phyloP scores from a whole-genome alignment of 768 basidiomycete species.

The Boletus reticuloceps region DNA sequence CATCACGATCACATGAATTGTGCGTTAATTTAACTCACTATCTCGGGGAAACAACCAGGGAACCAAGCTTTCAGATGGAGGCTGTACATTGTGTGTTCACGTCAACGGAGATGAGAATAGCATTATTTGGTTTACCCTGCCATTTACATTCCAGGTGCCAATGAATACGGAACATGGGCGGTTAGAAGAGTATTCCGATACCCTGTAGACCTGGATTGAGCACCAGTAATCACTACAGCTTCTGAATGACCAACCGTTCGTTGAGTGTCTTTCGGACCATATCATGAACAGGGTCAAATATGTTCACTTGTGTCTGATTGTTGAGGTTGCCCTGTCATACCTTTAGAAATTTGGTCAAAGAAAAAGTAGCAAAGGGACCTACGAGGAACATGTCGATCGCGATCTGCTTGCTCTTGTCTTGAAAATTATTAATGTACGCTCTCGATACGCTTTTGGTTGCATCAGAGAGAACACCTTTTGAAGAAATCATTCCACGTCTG shows the following conservation, averaged over 20 bases:
- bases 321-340: slow-evolving; percentile 83
- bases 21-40: slow-evolving; percentile 45
- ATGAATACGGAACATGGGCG: slow-evolving; percentile 72
- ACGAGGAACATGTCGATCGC: slow-evolving; percentile 97
- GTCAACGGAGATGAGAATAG: slow-evolving; percentile 3
- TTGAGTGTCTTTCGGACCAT: slow-evolving; percentile 71
- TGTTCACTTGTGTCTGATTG: slow-evolving; percentile 81
- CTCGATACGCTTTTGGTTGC: slow-evolving; percentile 95
- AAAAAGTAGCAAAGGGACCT: slow-evolving; percentile 22
- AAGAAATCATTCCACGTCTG: slow-evolving; percentile 2
- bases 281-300: slow-evolving; percentile 94
- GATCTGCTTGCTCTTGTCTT: slow-evolving; percentile 89
- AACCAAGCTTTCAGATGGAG: slow-evolving; percentile 76
- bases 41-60: slow-evolving; percentile 89
- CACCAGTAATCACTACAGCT: neutral
- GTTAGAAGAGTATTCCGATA: slow-evolving; percentile 81
- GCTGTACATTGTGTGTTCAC: slow-evolving; percentile 35
- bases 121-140: slow-evolving; percentile 52
- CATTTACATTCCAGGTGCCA: slow-evolving; percentile 97
- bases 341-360: slow-evolving; percentile 5
- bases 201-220: slow-evolving; percentile 37
- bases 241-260: slow-evolving; percentile 49
- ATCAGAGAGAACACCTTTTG: slow-evolving; percentile 82
- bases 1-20: neutral
- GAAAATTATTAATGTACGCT: slow-evolving; percentile 97